Evolutionary conservation across 352 stramenopile genomes (phyloP).

Genomic region (Pythium dissimile): DNA sequence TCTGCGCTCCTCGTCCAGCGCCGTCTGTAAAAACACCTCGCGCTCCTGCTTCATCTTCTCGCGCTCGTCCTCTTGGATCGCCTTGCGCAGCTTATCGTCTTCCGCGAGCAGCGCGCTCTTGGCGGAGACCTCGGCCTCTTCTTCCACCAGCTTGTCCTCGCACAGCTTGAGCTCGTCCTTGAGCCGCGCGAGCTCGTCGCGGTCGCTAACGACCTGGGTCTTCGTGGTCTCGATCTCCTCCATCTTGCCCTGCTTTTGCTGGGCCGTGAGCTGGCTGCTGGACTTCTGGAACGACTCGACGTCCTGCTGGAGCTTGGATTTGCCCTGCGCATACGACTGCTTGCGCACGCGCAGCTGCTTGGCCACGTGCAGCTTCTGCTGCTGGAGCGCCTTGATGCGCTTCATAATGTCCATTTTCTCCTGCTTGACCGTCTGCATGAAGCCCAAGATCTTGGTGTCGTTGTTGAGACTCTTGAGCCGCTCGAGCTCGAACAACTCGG

Average conservation of each 20-base stretch:
- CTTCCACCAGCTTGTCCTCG: conserved; percentile 63
- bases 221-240: conserved; percentile 58
- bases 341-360: conserved; percentile 77
- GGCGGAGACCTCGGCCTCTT: conserved; percentile 67
- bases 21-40: conserved; percentile 51
- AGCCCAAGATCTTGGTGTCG: conserved; percentile 76
- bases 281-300: conserved; percentile 79
- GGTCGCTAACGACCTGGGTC: conserved; percentile 52
- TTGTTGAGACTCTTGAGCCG: conserved; percentile 81
- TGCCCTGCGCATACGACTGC: conserved; percentile 68
- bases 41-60: conserved; percentile 78
- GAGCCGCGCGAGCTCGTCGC: conserved; percentile 47
- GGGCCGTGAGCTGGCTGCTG: conserved; percentile 25
- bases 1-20: conserved; percentile 59
- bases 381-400: conserved; percentile 82
- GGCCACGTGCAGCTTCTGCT: conserved; percentile 67
- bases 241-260: conserved; percentile 62
- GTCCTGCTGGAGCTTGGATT: conserved; percentile 62
- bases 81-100: conserved; percentile 69
- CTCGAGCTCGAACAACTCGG: conserved; percentile 83
- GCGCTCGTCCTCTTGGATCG: conserved; percentile 79
- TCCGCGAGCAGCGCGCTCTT: conserved; percentile 75
- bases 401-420: conserved; percentile 91
- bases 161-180: conserved; percentile 63
- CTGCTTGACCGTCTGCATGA: conserved; percentile 90